Evolutionary conservation across 352 stramenopile genomes (phyloP).

Genomic region (Phytophthora kernoviae): DNA sequence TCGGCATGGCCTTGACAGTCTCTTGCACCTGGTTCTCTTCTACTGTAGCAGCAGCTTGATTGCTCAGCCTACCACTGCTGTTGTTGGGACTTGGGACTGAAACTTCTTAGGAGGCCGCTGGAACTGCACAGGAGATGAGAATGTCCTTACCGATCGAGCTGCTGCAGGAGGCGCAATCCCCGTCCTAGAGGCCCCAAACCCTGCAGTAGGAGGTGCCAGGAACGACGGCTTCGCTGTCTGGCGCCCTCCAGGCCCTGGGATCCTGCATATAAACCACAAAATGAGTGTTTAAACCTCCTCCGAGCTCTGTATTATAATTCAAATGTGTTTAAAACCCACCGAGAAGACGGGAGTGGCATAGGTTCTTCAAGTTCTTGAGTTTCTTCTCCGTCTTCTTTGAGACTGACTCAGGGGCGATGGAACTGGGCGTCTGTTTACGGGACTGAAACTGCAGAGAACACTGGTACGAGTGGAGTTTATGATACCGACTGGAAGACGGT

Average conservation of each 20-base stretch:
- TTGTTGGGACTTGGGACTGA: slow-evolving; percentile 18
- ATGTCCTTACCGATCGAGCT: neutral
- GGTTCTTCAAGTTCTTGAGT: neutral
- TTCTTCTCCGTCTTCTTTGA: neutral
- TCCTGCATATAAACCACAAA: slow-evolving; percentile 16
- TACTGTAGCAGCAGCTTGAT: slow-evolving; percentile 12
- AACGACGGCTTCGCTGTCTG: slow-evolving; percentile 29
- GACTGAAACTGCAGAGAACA: slow-evolving; percentile 27
- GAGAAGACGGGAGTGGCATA: slow-evolving; percentile 41
- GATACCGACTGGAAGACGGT: too few relatives aligned
- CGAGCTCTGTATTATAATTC: neutral
- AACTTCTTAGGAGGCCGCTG: slow-evolving; percentile 24
- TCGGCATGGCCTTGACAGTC: slow-evolving; percentile 1
- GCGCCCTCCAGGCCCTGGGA: slow-evolving; percentile 20
- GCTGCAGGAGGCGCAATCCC: slow-evolving; percentile 1
- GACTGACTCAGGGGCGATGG: too few relatives aligned
- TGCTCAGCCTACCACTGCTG: slow-evolving; percentile 1
- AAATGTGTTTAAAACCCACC: slow-evolving; percentile 10
- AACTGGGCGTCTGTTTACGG: slow-evolving; percentile 3
- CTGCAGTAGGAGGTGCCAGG: slow-evolving; percentile 20
- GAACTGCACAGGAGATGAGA: slow-evolving; percentile 17
- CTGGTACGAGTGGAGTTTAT: too few relatives aligned
- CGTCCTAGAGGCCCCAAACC: slow-evolving; percentile 7
- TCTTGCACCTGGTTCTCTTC: slow-evolving; percentile 1
- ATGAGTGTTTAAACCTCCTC: neutral